Evolutionary conservation across 768 basidiomycete species (phyloP).

Genomic region (Suillus clintonianus): DNA sequence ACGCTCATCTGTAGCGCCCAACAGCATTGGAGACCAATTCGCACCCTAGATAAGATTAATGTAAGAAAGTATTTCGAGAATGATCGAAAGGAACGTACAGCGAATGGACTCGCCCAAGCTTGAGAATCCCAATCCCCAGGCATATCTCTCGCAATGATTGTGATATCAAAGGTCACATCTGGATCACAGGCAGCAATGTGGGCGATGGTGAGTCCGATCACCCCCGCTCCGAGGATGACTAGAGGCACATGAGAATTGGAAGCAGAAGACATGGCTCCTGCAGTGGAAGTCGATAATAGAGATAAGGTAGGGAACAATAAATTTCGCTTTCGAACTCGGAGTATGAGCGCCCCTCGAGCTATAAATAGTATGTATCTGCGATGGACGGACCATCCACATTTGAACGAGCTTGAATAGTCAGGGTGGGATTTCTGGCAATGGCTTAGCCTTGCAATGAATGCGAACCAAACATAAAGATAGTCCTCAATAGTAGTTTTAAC

Average conservation of each 20-base stretch:
- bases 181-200: conserved; percentile 29
- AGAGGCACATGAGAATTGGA: conserved; percentile 16
- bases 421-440: not conserved
- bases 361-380: not conserved
- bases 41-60: conserved; percentile 37
- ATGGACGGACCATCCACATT: not conserved
- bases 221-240: conserved; percentile 40
- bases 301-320: not conserved
- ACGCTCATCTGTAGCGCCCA: conserved; percentile 34
- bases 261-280: conserved; percentile 12
- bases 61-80: not conserved
- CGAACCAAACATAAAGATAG: not conserved
- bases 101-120: conserved; percentile 53
- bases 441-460: not conserved
- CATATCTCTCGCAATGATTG: conserved; percentile 39
- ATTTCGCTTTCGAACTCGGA: not conserved
- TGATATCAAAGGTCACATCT: conserved; percentile 19
- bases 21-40: conserved; percentile 47
- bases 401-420: not conserved
- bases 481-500: not conserved
- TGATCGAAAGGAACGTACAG: conserved; percentile 31
- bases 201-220: conserved; percentile 40
- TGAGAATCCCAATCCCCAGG: conserved; percentile 40
- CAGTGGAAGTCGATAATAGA: not conserved
- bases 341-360: not conserved